Percentiles rank a stretch among this genome's conserved stretches.
Evolutionary conservation across 2,329 filamentous ascomycete species (phyloP).

Genomic region (Ceratocystis smalleyi): DNA sequence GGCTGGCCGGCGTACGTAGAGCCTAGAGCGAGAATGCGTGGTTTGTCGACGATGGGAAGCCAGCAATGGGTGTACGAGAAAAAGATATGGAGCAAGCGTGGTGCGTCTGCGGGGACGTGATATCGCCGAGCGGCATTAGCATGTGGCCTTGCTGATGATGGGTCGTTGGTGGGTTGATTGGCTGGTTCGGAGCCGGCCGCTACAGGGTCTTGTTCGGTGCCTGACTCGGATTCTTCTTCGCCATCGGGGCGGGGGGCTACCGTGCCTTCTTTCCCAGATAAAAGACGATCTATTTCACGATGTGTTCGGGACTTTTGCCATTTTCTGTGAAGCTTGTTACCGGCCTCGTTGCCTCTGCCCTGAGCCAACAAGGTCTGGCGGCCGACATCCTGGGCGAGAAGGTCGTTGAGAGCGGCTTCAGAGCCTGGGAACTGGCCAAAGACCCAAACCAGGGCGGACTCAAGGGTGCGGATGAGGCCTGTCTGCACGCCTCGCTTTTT

Average conservation of each 20-base stretch:
- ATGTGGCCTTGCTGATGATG: neutral
- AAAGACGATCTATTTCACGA: constrained; percentile 44
- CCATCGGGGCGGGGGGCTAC: constrained; percentile 23
- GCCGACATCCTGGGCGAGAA: constrained; percentile 34
- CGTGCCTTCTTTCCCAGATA: constrained; percentile 32
- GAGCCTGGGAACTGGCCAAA: constrained; percentile 46
- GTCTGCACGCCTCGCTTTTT: constrained; percentile 67
- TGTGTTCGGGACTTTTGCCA: constrained; percentile 50
- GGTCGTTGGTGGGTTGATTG: neutral
- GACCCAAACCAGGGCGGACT: constrained; percentile 51
- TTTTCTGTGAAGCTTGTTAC: constrained; percentile 42
- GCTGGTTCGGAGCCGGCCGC: neutral
- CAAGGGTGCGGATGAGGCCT: constrained; percentile 62
- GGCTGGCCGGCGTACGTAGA: constrained; percentile 28
- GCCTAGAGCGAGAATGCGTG: constrained; percentile 38
- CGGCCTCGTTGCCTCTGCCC: constrained; percentile 28
- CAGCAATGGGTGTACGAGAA: constrained; percentile 62
- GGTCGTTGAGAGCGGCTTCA: constrained; percentile 40
- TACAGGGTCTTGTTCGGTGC: neutral
- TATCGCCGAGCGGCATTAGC: neutral
- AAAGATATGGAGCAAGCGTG: constrained; percentile 53
- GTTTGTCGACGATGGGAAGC: constrained; percentile 58
- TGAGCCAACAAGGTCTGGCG: constrained; percentile 36
- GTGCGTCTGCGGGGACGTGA: constrained; percentile 38
- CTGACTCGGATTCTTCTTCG: constrained; percentile 25